Conservation (phyloP, 2,329 filamentous ascomycete genomes). For the Alternaria dauci region DNA sequence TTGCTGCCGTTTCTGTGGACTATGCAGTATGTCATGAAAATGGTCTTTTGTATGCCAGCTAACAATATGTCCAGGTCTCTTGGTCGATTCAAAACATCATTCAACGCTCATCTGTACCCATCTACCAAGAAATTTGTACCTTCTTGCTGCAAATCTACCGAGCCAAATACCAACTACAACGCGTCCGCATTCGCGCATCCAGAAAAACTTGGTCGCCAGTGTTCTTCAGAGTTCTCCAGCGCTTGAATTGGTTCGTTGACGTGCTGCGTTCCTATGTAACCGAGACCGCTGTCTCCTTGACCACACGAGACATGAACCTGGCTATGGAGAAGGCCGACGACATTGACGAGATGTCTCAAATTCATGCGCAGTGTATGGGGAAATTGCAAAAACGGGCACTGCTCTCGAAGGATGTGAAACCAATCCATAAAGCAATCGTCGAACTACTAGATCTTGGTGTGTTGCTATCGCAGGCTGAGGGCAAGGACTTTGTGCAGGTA, state of each 20-base stretch:
- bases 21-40: conserved; percentile 68
- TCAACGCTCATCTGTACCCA: conserved; percentile 67
- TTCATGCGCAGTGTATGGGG: conserved; percentile 71
- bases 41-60: neutral
- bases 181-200: conserved; percentile 38
- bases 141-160: conserved; percentile 81
- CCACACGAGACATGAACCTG: conserved; percentile 64
- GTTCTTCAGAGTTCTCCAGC: conserved; percentile 68
- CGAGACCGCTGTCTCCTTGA: conserved; percentile 72
- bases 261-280: conserved; percentile 78
- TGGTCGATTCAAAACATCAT: conserved; percentile 77
- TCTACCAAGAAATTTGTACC: conserved; percentile 77
- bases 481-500: conserved; percentile 53
- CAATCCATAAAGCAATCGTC: conserved; percentile 77
- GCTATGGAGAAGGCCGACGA: conserved; percentile 70
- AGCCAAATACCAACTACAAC: conserved; percentile 72
- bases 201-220: conserved; percentile 7
- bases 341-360: conserved; percentile 80
- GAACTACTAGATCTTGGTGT: conserved; percentile 79
- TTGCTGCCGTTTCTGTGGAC: conserved; percentile 70
- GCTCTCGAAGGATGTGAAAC: conserved; percentile 71
- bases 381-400: conserved; percentile 73
- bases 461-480: conserved; percentile 69
- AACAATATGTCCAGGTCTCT: conserved; percentile 45
- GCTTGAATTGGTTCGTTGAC: conserved; percentile 79